Base-by-base conservation (phyloP, 2,329 filamentous ascomycete species). In the Trichoderma endophyticum region DNA sequence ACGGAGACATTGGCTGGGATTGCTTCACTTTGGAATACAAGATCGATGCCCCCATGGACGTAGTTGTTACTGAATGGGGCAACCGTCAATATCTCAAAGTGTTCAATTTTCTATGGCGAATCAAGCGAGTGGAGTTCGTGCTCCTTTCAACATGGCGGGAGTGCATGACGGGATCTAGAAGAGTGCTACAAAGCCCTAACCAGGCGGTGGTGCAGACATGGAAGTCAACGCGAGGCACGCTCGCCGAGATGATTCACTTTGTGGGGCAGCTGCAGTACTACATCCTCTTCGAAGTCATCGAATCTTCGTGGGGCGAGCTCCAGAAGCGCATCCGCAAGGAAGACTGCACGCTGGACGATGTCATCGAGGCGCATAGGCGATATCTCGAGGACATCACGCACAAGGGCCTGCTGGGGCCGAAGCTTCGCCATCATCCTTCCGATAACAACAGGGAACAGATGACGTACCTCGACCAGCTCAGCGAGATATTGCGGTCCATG, bases 21-120 rank as follows among this genome's bases (percentile, higher is more conserved):
- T 97, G 97, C 79, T 99, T 99, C 82, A 99, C 96, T 0, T 89
- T 99, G 9, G 97, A 99, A 80, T 99, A 99, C 84, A 98, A 98
- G 81, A 96, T 99, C 76, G 95, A 97, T 80, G 93, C 95, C 2
- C 96, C 96, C 0, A 93, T 98, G 28, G 96, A 99, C 79, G 96
- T 99, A 32, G 95, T 99, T 62, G 94, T 99, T 51, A 98, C 95
- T 0, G 94, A 97, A 56, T 98, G 95, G 89, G 95, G 94, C 60
- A 95, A 93, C 75, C 93, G 95, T 26, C 95, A 99, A 80, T 99
- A 99, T 80, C 91, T 99, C 77, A 98, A 98, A 80, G 94, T 99
- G 11, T 99, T 99, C 88, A 99, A 99, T 82, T 98, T 99, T 79
- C 87, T 99, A 3, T 99, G 96, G 95, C 92, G 96, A 74, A 94